Conservation (phyloP, 2,329 filamentous ascomycete genomes). For the Pseudogymnoascus sp. region DNA sequence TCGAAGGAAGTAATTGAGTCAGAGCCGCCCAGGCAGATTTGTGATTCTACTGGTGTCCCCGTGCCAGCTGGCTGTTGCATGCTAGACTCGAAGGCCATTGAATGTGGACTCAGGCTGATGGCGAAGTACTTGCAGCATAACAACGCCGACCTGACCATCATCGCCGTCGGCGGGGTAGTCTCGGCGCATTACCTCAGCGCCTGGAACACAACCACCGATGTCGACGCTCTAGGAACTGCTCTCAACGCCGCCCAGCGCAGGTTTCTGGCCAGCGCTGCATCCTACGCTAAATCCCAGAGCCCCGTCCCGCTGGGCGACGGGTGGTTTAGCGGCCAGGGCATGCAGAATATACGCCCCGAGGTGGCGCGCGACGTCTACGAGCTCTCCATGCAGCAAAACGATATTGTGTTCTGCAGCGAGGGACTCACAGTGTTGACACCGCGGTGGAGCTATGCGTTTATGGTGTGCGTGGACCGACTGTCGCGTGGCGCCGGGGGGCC, state of each 20-base stretch:
- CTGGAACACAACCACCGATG: not conserved
- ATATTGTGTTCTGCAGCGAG: not conserved
- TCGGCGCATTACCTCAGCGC: not conserved
- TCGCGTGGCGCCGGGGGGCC: not conserved
- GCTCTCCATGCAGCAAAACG: not conserved
- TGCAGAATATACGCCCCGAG: not conserved
- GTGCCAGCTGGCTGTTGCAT: not conserved
- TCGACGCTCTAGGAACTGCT: not conserved
- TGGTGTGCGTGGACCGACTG: not conserved
- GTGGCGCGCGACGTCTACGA: not conserved
- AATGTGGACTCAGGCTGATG: not conserved
- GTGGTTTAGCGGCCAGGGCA: not conserved
- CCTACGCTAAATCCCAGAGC: not conserved
- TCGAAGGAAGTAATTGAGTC: not conserved
- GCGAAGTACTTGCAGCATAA: not conserved
- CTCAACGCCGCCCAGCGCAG: not conserved
- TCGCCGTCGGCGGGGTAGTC: not conserved
- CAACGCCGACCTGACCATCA: not conserved
- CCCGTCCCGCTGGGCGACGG: not conserved
- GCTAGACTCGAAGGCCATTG: not conserved
- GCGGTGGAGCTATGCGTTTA: constrained; percentile 1
- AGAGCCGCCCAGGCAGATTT: not conserved
- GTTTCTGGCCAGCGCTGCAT: not conserved
- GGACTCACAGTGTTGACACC: not conserved
- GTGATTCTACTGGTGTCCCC: not conserved